Conservation (phyloP, 768 basidiomycete species). For the Polyporus arcularius region DNA sequence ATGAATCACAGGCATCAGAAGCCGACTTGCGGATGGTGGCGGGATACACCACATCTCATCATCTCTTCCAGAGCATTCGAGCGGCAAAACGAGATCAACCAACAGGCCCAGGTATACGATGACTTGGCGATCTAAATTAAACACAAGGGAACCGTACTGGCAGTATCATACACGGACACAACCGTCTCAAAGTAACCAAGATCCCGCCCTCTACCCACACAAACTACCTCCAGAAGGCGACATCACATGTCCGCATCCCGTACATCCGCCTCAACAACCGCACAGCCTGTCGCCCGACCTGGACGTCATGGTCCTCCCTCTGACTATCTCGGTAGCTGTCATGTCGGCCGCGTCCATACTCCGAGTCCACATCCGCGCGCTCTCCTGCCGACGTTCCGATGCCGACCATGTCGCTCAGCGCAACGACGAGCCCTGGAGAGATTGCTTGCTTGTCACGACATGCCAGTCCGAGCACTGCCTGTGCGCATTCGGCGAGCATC, state of each 20-base stretch:
- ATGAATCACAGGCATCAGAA: too few relatives aligned
- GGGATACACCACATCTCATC: too few relatives aligned
- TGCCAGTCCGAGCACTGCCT: slow-evolving; percentile 8
- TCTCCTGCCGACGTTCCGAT: background rate
- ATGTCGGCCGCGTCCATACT: background rate
- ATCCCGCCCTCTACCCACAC: background rate
- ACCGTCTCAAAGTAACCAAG: background rate
- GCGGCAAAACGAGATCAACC: too few relatives aligned
- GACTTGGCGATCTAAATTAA: too few relatives aligned
- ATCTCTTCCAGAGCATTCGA: too few relatives aligned
- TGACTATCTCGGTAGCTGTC: background rate
- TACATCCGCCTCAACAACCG: slow-evolving; percentile 7
- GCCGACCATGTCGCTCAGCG: slow-evolving; percentile 2
- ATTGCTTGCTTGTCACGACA: background rate
- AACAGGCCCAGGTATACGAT: too few relatives aligned
- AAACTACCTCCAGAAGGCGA: background rate
- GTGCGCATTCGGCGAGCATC: slow-evolving; percentile 14
- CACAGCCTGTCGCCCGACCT: slow-evolving; percentile 1
- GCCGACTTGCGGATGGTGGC: too few relatives aligned
- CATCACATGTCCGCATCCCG: background rate
- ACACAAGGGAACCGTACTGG: too few relatives aligned
- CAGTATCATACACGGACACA: background rate
- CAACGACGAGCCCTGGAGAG: slow-evolving; percentile 1
- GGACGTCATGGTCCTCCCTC: background rate
- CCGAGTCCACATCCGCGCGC: background rate